Evolutionary conservation across 1,284 basidiomycete genomes (phyloP), one percentile per base, ranked within the genome.

Genomic region (Takashimella tepidaria): DNA sequence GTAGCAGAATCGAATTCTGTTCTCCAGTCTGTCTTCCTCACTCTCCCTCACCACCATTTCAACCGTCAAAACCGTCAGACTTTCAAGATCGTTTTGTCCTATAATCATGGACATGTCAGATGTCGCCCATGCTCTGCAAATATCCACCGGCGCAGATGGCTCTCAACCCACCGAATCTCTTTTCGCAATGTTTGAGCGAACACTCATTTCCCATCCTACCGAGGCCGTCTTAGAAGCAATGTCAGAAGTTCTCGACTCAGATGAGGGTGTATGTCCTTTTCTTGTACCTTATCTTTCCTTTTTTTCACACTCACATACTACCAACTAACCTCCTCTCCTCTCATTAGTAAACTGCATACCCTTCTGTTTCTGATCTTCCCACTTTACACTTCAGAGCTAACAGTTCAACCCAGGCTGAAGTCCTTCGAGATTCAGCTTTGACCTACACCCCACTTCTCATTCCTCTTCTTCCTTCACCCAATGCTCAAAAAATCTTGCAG

Each of bases 341-440:
- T n/a, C n/a, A n/a, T n/a, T n/a, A n/a, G n/a, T n/a, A n/a, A n/a
- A n/a, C n/a, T n/a, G n/a, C n/a, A n/a, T n/a, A n/a, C n/a, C n/a
- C n/a, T n/a, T n/a, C n/a, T 16, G 22, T 11, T 16, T 5, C 5
- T 23, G 22, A n/a, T 45, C 2, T n/a, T 1, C 22, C 5, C 21
- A 16, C 42, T 20, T 43, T 20, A 10, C 42, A 16, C 8, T 21
- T 8, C 42, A 43, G 31, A 37, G 31, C 31, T 37, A 10, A 43
- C n/a, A 8, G 8, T n/a, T 20, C 8, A n/a, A 6, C 13, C 11
- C 41, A 58, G 55, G 45, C 56, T 5, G 52, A 52, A 1, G 45
- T 61, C 1, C 54, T 61, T 31, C 50, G 55, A 19, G 59, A 58
- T 46, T 50, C 59, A 19, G 51, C 59, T 4, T 49, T 61, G 24